A percentile compares a stretch with the other conserved stretches of the same genome.
Conservation (phyloP, 2,329 filamentous ascomycete species). For the Paraconiothyrium sp. region DNA sequence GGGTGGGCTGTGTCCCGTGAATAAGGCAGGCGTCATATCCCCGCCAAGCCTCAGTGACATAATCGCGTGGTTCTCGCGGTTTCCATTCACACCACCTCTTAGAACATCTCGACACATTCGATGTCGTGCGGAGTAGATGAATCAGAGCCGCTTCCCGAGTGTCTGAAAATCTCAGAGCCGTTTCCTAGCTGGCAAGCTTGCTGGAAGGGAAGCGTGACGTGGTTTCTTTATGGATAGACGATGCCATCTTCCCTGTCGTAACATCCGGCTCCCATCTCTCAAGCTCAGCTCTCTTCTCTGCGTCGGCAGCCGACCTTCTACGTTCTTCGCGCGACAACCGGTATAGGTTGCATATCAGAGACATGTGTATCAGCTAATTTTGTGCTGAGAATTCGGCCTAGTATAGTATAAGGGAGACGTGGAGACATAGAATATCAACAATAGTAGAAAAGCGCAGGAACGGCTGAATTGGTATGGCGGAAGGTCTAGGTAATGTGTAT, state of each 20-base stretch:
- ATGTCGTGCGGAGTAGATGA: slow-evolving; percentile 9
- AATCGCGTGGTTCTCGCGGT: slow-evolving; percentile 11
- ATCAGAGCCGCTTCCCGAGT: slow-evolving; percentile 1
- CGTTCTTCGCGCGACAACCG: not conserved
- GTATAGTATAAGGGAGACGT: too few species aligned
- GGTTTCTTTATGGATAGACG: not conserved
- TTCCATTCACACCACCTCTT: not conserved
- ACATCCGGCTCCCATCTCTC: not conserved
- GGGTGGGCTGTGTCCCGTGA: slow-evolving; percentile 16
- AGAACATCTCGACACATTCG: not conserved
- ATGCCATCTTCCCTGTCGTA: not conserved
- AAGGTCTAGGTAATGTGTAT: not conserved
- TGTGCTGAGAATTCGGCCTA: not conserved
- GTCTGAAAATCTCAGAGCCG: not conserved
- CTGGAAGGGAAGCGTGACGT: not conserved
- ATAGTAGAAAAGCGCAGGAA: too few species aligned
- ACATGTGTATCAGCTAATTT: not conserved
- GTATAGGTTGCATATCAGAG: not conserved
- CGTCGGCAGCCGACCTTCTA: not conserved
- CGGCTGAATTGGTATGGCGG: not conserved
- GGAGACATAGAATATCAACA: too few species aligned
- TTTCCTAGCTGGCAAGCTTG: not conserved
- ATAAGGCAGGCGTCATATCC: slow-evolving; percentile 14
- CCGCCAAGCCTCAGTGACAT: slow-evolving; percentile 19
- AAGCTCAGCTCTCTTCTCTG: not conserved